These are phyloP conservation scores for Porpolomopsis calyptriformis DNA, from an alignment of 768 basidiomycete species.

Conservation along the genomic window DNA sequence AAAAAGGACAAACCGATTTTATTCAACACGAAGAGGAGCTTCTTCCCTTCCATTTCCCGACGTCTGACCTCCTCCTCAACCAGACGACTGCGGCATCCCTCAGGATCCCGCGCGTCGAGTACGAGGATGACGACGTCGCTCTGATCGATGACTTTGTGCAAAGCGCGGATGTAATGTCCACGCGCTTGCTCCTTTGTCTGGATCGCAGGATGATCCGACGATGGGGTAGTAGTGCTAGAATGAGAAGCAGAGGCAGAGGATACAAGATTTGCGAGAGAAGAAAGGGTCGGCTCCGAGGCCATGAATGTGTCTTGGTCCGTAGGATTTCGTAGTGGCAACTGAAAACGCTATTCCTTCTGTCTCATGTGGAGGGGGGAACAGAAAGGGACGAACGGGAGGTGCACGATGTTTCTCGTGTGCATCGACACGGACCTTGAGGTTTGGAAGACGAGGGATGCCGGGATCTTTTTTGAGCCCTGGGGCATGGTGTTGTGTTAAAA, in stretches of 20 bases:
- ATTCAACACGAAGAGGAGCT: constrained; percentile 88
- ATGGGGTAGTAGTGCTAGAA: constrained; percentile 18
- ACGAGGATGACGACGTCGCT: constrained; percentile 86
- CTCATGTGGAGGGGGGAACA: constrained; percentile 1
- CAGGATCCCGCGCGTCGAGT: constrained; percentile 90
- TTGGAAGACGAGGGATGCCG: constrained; percentile 74
- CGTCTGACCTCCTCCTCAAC: constrained; percentile 91
- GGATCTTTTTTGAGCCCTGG: constrained; percentile 82
- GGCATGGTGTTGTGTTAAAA: neutral
- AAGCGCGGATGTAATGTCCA: constrained; percentile 61
- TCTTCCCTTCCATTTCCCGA: constrained; percentile 82
- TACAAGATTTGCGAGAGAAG: constrained; percentile 47
- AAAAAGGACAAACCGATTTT: constrained; percentile 67
- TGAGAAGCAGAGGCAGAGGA: constrained; percentile 7
- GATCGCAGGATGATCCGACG: constrained; percentile 19
- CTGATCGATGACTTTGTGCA: constrained; percentile 89
- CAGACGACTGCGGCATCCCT: constrained; percentile 82
- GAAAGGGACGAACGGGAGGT: constrained; percentile 27
- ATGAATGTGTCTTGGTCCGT: constrained; percentile 51
- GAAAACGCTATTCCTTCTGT: constrained; percentile 4
- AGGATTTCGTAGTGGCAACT: constrained; percentile 11
- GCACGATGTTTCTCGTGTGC: constrained; percentile 25
- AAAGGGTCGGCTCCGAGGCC: constrained; percentile 64
- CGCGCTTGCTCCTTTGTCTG: constrained; percentile 64
- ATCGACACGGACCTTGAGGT: constrained; percentile 39